Evolutionary conservation across 768 basidiomycete genomes (phyloP).

Genomic region (Rhizopogon vesiculosus): DNA sequence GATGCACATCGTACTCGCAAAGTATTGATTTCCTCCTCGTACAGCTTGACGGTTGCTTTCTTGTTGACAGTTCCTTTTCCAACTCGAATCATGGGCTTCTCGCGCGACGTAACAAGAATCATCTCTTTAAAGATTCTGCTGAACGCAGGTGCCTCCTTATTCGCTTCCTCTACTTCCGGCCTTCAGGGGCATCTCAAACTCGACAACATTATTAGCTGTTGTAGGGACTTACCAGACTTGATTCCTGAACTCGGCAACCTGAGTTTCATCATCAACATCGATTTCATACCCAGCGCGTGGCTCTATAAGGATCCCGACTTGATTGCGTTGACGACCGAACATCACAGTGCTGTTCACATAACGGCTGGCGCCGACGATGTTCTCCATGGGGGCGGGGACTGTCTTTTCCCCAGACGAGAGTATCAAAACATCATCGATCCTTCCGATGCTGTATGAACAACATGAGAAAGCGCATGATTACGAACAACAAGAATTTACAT

Average conservation of each 20-base stretch:
- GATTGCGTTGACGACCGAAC: conserved; percentile 32
- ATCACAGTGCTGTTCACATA: conserved; percentile 29
- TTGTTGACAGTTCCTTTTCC: conserved; percentile 43
- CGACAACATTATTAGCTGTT: neutral
- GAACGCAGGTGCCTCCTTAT: conserved; percentile 32
- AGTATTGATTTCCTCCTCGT: conserved; percentile 41
- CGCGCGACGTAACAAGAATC: conserved; percentile 39
- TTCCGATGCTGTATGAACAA: conserved; percentile 27
- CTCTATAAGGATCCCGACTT: conserved; percentile 26
- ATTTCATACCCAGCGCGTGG: conserved; percentile 28
- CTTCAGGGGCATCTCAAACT: conserved; percentile 12
- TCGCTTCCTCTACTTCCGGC: conserved; percentile 38
- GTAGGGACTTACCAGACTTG: conserved; percentile 29
- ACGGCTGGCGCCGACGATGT: conserved; percentile 12
- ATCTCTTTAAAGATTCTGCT: conserved; percentile 47
- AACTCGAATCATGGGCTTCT: conserved; percentile 40
- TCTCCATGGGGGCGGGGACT: conserved; percentile 30
- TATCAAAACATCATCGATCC: conserved; percentile 30
- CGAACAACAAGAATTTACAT: conserved; percentile 22
- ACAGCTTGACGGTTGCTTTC: conserved; percentile 34
- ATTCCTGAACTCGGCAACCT: conserved; percentile 29
- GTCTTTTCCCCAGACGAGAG: conserved; percentile 30
- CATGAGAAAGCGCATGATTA: neutral
- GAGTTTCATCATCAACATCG: conserved; percentile 23
- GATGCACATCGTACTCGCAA: conserved; percentile 25